Base-by-base conservation (phyloP, 208 protist species). In the Phytomonas sp. region DNA sequence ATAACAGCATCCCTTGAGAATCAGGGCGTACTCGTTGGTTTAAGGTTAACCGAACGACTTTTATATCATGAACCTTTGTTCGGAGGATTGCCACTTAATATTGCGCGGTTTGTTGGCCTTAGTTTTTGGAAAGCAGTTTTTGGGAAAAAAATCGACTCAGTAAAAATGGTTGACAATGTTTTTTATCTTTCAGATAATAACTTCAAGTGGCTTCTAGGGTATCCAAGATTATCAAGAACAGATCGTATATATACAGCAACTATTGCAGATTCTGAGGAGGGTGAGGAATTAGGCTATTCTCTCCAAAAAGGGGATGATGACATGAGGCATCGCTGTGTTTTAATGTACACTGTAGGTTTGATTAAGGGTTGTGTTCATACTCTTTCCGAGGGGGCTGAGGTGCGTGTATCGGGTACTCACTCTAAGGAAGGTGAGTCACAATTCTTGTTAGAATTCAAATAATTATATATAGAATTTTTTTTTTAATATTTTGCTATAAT, bases 51-150 rank as follows among this genome's bases (percentile, higher is more conserved):
- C 0, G 89, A 95, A 60, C 80, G 89, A 12, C 78, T 95, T 49
- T 63, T 94, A 56, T 91, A 85, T 69, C 79, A 86, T 19, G 86
- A 92, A 69, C 77, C 80, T 19, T 73, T 79, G 49, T 83, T 92
- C 78, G 77, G 76, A 34, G 76, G 73, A 16, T 78, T 79, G 11
- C 77, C 87, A n/a, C 71, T 79, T 23, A 85, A 88, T 40, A 78
- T 93, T 49, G 79, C 80, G 26, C 80, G 86, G 14, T 93, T 88
- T 76, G 71, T 93, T 2, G 90, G 81, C 0, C 80, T 81, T 42
- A 80, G 79, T 4, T 67, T 93, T 65, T 95, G 90, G 88, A 80
- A 78, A 31, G 70, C 82, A 16, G 73, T 83, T 14, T 93, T 92
- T 76, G 90, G 90, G 19, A 91, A 92, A 52, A 82, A 79, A 64